These are phyloP conservation scores for Blastocystis sp. DNA, from an alignment of 352 stramenopile species.

Conservation along the genomic window DNA sequence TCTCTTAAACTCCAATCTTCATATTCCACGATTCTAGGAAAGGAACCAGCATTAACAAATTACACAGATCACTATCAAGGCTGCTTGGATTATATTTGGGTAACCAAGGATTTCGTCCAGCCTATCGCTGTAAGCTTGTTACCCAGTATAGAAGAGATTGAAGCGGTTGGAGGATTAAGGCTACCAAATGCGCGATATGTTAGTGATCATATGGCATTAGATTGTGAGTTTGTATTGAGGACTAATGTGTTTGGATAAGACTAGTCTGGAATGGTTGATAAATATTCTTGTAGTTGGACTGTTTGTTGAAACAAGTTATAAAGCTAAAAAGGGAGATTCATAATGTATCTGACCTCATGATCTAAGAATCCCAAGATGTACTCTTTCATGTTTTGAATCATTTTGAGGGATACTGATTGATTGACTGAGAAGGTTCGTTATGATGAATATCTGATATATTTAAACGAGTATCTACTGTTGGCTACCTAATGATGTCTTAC, in stretches of 20 bases:
- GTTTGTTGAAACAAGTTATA: no score
- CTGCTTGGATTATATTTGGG: constrained; percentile 96
- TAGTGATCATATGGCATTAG: constrained; percentile 86
- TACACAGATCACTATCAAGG: constrained; percentile 92
- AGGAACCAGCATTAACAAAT: constrained; percentile 95
- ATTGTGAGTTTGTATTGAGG: constrained; percentile 31
- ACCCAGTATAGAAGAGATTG: constrained; percentile 83
- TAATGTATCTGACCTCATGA: no score
- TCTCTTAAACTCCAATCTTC: constrained; percentile 86
- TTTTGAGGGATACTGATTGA: no score
- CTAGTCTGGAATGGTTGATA: no score
- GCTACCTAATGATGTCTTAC: no score
- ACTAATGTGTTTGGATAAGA: not conserved
- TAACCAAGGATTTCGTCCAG: constrained; percentile 85
- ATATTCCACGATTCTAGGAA: constrained; percentile 89
- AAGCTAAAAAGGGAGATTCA: no score
- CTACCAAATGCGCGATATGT: constrained; percentile 91
- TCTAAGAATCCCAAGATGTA: no score
- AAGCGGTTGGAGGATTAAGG: constrained; percentile 81
- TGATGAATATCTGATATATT: no score
- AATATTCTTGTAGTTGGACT: no score
- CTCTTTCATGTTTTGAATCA: no score
- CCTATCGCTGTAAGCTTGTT: constrained; percentile 88
- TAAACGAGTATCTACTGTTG: no score
- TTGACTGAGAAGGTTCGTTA: no score